A percentile compares a stretch with the other conserved stretches of the same genome.
Conservation (phyloP, 495 filamentous ascomycete species). For the Lophiostoma macrostomum region DNA sequence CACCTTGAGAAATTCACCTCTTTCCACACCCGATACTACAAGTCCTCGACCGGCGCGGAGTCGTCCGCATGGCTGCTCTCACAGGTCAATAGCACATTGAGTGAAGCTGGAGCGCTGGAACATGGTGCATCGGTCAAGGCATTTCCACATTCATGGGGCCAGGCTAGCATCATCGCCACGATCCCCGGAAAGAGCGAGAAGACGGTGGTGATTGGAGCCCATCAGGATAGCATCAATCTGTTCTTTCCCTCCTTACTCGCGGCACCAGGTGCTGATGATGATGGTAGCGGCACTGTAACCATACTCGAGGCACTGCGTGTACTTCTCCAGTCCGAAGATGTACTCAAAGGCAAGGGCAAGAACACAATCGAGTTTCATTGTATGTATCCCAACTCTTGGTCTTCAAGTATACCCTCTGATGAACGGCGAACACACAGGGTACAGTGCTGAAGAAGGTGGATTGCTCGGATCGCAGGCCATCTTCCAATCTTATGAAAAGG, state of each 20-base stretch:
- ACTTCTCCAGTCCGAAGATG: constrained; percentile 53
- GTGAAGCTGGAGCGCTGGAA: constrained; percentile 63
- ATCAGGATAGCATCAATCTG: constrained; percentile 85
- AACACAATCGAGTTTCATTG: constrained; percentile 97
- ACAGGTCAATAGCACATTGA: constrained; percentile 70
- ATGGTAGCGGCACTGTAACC: constrained; percentile 74
- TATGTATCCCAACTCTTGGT: too few species aligned
- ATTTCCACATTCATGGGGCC: constrained; percentile 83
- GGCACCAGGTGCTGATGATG: constrained; percentile 72
- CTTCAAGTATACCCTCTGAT: not conserved
- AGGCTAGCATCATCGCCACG: constrained; percentile 87
- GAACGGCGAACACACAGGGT: constrained; percentile 43
- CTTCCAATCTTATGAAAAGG: constrained; percentile 77
- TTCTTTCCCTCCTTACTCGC: constrained; percentile 81
- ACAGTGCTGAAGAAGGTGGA: constrained; percentile 87
- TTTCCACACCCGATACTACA: constrained; percentile 89
- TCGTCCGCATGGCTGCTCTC: constrained; percentile 85
- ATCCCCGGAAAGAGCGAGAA: constrained; percentile 83
- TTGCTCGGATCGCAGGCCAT: constrained; percentile 74
- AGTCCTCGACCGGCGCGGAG: constrained; percentile 77
- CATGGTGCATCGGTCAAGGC: constrained; percentile 64
- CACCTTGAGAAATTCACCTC: constrained; percentile 65
- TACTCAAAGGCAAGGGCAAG: constrained; percentile 54
- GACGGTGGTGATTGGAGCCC: constrained; percentile 74
- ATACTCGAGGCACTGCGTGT: constrained; percentile 69